Evolutionary conservation across 768 basidiomycete genomes (phyloP).

Genomic region (Psilocybe cubensis): DNA sequence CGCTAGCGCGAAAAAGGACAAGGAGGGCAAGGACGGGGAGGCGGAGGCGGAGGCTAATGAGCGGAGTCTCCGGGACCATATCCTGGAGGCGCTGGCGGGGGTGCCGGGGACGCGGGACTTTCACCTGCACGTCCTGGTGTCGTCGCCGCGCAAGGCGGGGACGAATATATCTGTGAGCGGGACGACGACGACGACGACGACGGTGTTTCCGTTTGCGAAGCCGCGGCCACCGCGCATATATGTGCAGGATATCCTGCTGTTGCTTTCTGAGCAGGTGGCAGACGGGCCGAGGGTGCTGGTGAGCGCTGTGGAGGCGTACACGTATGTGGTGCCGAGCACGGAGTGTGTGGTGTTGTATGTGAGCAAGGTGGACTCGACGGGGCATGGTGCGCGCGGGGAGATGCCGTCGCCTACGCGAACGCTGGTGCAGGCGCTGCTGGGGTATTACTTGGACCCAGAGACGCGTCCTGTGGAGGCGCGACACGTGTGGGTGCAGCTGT

Average conservation of each 20-base stretch:
- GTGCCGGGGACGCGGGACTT: conserved; percentile 73
- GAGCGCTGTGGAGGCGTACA: conserved; percentile 75
- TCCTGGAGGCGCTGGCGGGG: conserved; percentile 56
- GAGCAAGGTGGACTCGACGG: conserved; percentile 94
- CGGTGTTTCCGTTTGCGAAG: conserved; percentile 80
- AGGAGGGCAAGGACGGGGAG: background rate
- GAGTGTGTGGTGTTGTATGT: conserved; percentile 80
- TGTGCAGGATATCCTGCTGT: conserved; percentile 76
- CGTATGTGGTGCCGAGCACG: conserved; percentile 77
- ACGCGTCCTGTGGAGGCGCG: conserved; percentile 61
- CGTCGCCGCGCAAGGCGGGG: conserved; percentile 63
- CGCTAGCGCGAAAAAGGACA: background rate
- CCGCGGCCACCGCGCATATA: conserved; percentile 63
- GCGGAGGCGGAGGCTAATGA: background rate
- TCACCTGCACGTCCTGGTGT: conserved; percentile 76
- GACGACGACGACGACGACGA: too few relatives aligned
- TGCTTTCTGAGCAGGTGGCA: conserved; percentile 65
- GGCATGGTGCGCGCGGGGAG: conserved; percentile 51
- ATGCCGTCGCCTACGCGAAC: conserved; percentile 70
- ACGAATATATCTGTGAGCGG: too few relatives aligned
- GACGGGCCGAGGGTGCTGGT: conserved; percentile 62
- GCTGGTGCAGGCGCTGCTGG: conserved; percentile 69
- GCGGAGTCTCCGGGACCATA: conserved; percentile 60
- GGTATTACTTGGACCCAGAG: conserved; percentile 62
- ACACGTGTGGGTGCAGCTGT: conserved; percentile 82